Evolutionary conservation across 768 basidiomycete species (phyloP).

Genomic region (Tremella fuciformis): DNA sequence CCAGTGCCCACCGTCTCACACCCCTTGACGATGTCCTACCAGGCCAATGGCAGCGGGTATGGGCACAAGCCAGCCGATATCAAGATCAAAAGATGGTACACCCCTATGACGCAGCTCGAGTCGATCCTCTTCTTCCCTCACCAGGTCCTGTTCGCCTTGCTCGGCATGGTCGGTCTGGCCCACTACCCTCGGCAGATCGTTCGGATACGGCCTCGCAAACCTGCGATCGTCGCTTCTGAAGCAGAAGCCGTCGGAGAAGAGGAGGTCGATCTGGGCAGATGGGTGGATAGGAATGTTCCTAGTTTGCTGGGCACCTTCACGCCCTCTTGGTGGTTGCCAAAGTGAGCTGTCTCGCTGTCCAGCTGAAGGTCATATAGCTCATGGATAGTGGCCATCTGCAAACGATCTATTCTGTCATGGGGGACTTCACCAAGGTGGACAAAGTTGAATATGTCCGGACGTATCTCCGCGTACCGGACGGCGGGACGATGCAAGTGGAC

Average conservation of each 20-base stretch:
- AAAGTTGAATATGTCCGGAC: constrained; percentile 53
- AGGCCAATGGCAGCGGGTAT: too few species aligned
- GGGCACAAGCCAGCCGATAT: too few species aligned
- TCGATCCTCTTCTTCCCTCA: constrained; percentile 20
- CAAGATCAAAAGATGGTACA: constrained; percentile 12
- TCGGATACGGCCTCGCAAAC: constrained; percentile 20
- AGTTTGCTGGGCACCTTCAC: constrained; percentile 43
- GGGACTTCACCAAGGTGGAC: constrained; percentile 53
- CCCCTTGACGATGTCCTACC: too few species aligned
- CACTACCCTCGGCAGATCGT: constrained; percentile 38
- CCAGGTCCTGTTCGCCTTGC: constrained; percentile 26
- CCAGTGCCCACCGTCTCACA: too few species aligned
- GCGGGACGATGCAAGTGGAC: constrained; percentile 52
- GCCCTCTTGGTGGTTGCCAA: constrained; percentile 52
- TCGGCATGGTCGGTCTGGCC: constrained; percentile 36
- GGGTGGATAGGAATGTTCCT: constrained; percentile 40
- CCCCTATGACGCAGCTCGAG: constrained; percentile 7
- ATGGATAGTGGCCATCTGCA: constrained; percentile 52
- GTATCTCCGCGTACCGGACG: constrained; percentile 53
- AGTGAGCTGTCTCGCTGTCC: constrained; percentile 27
- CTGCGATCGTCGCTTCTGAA: constrained; percentile 12
- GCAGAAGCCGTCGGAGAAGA: neutral
- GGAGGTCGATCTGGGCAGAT: constrained; percentile 22
- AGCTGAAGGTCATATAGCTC: neutral
- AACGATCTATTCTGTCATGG: constrained; percentile 53